Evolutionary conservation across 2,329 filamentous ascomycete species (phyloP).

Genomic region (Daldinia sp.): DNA sequence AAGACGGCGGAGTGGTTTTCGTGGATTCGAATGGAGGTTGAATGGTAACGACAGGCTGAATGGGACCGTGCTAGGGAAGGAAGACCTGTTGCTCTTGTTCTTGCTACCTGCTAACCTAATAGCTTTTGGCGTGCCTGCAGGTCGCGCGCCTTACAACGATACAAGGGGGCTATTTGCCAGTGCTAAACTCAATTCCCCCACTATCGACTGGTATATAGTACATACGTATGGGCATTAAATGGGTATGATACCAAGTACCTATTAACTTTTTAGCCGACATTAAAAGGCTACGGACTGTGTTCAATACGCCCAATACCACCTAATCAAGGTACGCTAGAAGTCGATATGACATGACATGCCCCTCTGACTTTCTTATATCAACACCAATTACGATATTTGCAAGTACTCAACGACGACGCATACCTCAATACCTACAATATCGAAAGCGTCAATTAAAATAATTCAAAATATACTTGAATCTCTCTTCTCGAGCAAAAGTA

Average conservation of each 20-base stretch:
- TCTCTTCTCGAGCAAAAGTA: neutral
- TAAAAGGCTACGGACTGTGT: constrained; percentile 4
- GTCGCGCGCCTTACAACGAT: constrained; percentile 23
- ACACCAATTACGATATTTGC: neutral
- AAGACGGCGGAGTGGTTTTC: constrained; percentile 19
- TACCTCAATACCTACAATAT: too few species aligned
- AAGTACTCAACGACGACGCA: neutral
- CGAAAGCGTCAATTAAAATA: neutral
- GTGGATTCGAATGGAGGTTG: constrained; percentile 28
- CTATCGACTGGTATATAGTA: constrained; percentile 6
- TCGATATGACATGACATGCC: neutral
- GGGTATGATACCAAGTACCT: neutral
- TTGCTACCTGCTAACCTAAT: too few species aligned
- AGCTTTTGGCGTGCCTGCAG: constrained; percentile 25
- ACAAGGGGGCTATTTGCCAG: constrained; percentile 8
- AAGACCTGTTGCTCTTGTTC: constrained; percentile 11
- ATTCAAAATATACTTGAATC: neutral
- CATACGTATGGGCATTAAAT: neutral
- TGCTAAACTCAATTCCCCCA: constrained; percentile 13
- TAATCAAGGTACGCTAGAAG: neutral
- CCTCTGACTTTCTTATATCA: neutral
- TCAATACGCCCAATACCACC: constrained; percentile 3
- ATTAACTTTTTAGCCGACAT: constrained; percentile 5
- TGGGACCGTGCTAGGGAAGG: constrained; percentile 26
- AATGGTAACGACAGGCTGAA: constrained; percentile 23